Base-by-base conservation (phyloP, 2,329 filamentous ascomycete genomes). In the Trichoderma oligosporum region DNA sequence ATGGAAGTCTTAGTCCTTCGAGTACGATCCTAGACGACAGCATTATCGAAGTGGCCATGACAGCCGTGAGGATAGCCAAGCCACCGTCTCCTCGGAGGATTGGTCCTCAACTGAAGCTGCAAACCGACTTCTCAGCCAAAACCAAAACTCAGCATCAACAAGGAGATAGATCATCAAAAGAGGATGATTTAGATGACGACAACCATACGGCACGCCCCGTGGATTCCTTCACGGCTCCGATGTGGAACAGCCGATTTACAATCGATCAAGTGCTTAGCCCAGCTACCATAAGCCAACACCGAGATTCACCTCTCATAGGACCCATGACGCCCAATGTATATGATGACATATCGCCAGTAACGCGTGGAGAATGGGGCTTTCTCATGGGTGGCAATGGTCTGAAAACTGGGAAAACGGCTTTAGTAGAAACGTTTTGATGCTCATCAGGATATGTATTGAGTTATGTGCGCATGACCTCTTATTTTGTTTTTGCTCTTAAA, bases 271-370 rank as follows among this genome's bases (percentile, higher is more conserved):
- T 78, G 31, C 64, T 80, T 47, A 68, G 65, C 59, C 64, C 66
- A 12, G 63, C 49, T 3, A 62, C 60, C 16, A 20, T 61, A n/a
- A 64, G 61, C 38, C 29, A 31, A 9, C 38, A 51, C 16, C 7
- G 42, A 16, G 49, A 44, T 35, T 64, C 64, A 2, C 44, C 57
- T 55, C 66, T 58, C 46, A 61, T 76, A 18, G 81, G 79, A 0
- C 78, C 82, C 1, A 68, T 73, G 70, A 85, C 83, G 57, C 83
- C 82, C 1, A 83, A 84, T 61, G 77, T 73, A 7, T 82, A 81
- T 61, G 82, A 83, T 18, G 83, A 86, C 64, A 82, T 86, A 56
- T 84, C 82, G 48, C 83, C 83, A 5, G 78, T 81, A 22, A 86
- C 83, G 7, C 75, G 80, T 38, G 81, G 81, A 4, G 83, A 86